Percentiles rank a stretch among this genome's conserved stretches.
phyloP scores from a whole-genome alignment of 1,139 yeast genomes.

The Eremothecium cymbalariae region DNA sequence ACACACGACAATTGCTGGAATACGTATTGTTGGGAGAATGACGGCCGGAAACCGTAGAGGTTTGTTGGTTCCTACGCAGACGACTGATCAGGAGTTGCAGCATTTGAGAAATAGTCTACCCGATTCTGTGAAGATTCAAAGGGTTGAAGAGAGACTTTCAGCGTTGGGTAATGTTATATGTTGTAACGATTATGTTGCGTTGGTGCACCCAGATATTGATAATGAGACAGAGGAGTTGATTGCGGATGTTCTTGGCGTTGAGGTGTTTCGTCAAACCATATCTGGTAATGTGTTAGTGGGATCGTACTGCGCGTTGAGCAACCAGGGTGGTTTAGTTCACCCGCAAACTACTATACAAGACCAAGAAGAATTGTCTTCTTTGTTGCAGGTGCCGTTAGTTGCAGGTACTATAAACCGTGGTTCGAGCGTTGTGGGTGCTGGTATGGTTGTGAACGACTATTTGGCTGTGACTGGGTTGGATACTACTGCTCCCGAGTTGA shows the following conservation, averaged over 20 bases:
- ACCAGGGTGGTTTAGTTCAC: conserved; percentile 97
- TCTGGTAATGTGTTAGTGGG: conserved; percentile 98
- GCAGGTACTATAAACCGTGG: conserved; percentile 99
- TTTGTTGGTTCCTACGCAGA: conserved; percentile 90
- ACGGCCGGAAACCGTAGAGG: conserved; percentile 99
- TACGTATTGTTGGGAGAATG: conserved; percentile 97
- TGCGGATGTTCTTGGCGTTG: conserved; percentile 98
- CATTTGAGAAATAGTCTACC: conserved; percentile 96
- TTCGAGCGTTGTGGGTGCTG: conserved; percentile 95
- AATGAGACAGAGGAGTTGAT: conserved; percentile 98
- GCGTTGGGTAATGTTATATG: conserved; percentile 97
- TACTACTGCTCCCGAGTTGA: conserved; percentile 96
- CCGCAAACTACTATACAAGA: conserved; percentile 97
- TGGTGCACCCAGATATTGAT: conserved; percentile 98
- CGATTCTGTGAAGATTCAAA: conserved; percentile 90
- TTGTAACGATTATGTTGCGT: conserved; percentile 97
- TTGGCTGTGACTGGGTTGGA: conserved; percentile 93
- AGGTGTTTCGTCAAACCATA: conserved; percentile 97
- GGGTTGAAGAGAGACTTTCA: conserved; percentile 94
- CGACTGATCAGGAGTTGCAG: conserved; percentile 98
- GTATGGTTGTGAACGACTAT: conserved; percentile 98
- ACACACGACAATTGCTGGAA: conserved; percentile 96
- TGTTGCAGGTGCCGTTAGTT: conserved; percentile 93
- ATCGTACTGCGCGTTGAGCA: conserved; percentile 86
- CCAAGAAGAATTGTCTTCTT: conserved; percentile 93